Base-by-base conservation (phyloP, 306 rosid genomes). In the Pyrus communis region DNA sequence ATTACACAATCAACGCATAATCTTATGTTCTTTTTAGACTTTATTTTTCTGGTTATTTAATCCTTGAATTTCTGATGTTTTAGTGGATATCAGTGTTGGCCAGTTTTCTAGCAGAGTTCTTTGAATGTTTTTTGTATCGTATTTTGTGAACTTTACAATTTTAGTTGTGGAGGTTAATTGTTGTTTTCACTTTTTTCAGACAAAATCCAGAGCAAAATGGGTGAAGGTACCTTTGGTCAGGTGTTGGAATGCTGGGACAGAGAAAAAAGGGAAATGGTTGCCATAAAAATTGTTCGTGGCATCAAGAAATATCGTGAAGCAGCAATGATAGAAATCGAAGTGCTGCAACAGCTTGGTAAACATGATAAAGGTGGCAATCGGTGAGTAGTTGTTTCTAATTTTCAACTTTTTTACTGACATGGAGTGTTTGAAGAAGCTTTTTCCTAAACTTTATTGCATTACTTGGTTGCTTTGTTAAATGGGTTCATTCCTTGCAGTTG, bases 401-500 rank as follows among this genome's bases (percentile, higher is more conserved):
- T 63, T 77, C 4, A 27, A 15, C 64, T 7, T 42, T 67, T 67
- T 70, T 65, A 40, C 64, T 77, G 49, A 45, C 30, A 15, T 21
- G 43, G 23, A 70, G 30, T 17, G 1, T 19, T 70, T 67, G 57
- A 72, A 75, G 46, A 70, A 35, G 22, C 61, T 79, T 62, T 78
- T 77, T 52, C 67, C 71, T 80, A 61, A 57, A 67, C 75, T 68
- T 80, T 72, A 15, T 51, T 51, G 55, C 55, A 51, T 51, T 51
- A 51, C 55, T 15, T 5, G 55, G 18, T 81, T 69, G 86, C 91
- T 49, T 76, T 78, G 96, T 95, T 95, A 90, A 92, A 92, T 81
- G 84, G 84, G 89, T 85, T 89, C 86, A 84, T 92, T 95, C 97
- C 93, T 95, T 95, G 99, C 99, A 95, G 99, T 95, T 95, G 97